Evolutionary conservation across 2,329 filamentous ascomycete genomes (phyloP), one percentile per base, ranked within the genome.

Genomic region (Sporothrix sp.): DNA sequence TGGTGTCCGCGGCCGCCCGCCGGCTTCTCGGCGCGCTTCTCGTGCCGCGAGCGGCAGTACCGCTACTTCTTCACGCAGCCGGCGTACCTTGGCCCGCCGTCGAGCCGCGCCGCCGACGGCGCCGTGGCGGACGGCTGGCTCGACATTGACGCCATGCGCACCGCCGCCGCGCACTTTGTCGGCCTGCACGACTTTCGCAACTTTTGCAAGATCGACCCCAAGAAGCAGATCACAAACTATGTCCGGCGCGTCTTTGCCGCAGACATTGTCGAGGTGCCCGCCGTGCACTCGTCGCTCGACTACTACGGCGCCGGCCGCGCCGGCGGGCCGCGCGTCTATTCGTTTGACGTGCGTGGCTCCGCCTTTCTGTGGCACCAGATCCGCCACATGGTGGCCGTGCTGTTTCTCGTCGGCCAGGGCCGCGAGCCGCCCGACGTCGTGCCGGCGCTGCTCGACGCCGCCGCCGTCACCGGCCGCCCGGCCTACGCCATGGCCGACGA

Each of bases 341-440:
- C 84, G 55, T 94, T 98, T 66, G 83, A 84, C 52, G 81, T 98
- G 36, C 81, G 90, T 58, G 93, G 93, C 18, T 89, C 85, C 7
- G 93, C 90, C 2, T 98, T 98, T 66, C 70, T 98, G 42, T 98
- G 93, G 93, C 93, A 98, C 68, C 93, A 98, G 69, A 94, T 98
- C 58, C 82, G 93, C 21, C 87, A 91, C 70, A 90, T 98, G 79
- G 82, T 94, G n/a, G 80, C 84, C 14, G 73, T 97, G 7, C 72
- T 98, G n/a, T 97, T 98, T 71, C 73, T 93, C 10, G 82, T 97
- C 8, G 93, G 87, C 25, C 93, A 98, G 68, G 82, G 88, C 0
- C 77, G 95, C 14, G 93, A 98, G 65, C 64, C 73, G 25, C 85
- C 90, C 0, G 76, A 76, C 0, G 68, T 97, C 13, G 73, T 97